Base-by-base conservation (phyloP, 208 protist species). In the Trypanosoma lewisi region DNA sequence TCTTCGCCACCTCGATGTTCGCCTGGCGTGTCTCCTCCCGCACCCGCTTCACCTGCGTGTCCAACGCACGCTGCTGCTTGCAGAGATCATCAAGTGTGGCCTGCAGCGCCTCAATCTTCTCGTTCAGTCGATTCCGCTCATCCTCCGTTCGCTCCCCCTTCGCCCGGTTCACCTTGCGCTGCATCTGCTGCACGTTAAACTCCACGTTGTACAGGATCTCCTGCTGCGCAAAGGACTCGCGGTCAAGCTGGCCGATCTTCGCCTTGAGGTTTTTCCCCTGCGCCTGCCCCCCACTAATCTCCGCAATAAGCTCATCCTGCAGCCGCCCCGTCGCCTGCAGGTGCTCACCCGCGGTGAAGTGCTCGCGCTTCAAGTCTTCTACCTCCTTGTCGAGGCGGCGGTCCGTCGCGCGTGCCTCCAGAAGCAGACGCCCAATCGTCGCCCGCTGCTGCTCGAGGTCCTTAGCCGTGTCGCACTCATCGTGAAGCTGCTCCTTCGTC, bases 131-230 rank as follows among this genome's bases (percentile, higher is more conserved):
- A 19, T 75, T 61, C 41, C 89, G 87, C 77, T 98, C 95, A 31
- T 97, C 92, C 62, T 96, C 91, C 2, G 87, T 94, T 36, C 91
- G 82, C 80, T 97, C 88, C 16, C 94, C 91, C 45, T 88, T 84
- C 47, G 87, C 88, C 21, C 89, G 81, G 49, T 81, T 85, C 17
- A 97, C 93, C 70, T 96, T 97, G 62, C 94, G 88, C 73, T 97
- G 89, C 85, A 98, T 95, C 79, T 97, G 92, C 86, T 98, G 95
- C 30, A 97, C 81, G 51, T 82, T 91, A 63, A 97, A 98, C 79
- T 98, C 94, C 27, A 96, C 87, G 67, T 86, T 93, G 83, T 98
- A 98, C 39, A 98, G 79, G 7, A 97, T 63, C 45, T 96, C 89
- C 73, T 97, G 93, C 75, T 96, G 94, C 63, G 91, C 76, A 52